phyloP scores from a whole-genome alignment of 1,284 basidiomycete species.

The Vanrija pseudolonga region DNA sequence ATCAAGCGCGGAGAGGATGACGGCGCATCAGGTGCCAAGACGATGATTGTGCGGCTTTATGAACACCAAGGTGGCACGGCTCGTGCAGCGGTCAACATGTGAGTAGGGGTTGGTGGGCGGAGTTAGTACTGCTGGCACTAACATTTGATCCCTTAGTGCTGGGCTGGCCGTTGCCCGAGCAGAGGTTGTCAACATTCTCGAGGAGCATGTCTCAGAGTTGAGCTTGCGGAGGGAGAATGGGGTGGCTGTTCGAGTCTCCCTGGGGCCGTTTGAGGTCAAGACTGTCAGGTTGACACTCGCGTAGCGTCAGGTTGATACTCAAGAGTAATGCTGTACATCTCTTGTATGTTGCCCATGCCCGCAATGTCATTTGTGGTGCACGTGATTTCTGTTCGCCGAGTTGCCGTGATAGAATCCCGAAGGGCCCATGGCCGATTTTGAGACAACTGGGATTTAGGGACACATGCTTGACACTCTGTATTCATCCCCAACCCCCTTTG shows the following conservation, averaged over 20 bases:
- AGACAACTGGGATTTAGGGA: too few relatives aligned
- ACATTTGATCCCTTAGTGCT: slow-evolving; percentile 38
- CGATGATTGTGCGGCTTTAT: slow-evolving; percentile 74
- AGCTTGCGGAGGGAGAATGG: slow-evolving; percentile 15
- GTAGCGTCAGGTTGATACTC: too few relatives aligned
- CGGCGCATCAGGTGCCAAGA: slow-evolving; percentile 49
- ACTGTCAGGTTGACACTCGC: slow-evolving; percentile 44
- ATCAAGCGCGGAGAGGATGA: slow-evolving; percentile 85
- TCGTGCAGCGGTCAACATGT: slow-evolving; percentile 54
- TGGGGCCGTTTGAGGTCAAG: slow-evolving; percentile 76
- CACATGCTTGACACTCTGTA: too few relatives aligned
- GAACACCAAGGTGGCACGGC: slow-evolving; percentile 76
- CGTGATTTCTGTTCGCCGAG: too few relatives aligned
- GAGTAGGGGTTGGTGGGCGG: slow-evolving; percentile 13
- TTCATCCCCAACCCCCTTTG: too few relatives aligned
- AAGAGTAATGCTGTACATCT: too few relatives aligned
- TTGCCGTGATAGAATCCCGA: too few relatives aligned
- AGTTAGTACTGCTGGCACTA: too few relatives aligned
- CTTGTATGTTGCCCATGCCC: too few relatives aligned
- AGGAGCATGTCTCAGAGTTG: slow-evolving; percentile 61
- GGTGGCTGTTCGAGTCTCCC: slow-evolving; percentile 51
- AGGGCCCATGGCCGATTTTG: too few relatives aligned
- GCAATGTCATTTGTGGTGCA: too few relatives aligned
- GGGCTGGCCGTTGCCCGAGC: slow-evolving; percentile 59
- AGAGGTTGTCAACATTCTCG: slow-evolving; percentile 70